Evolutionary conservation across 2,329 filamentous ascomycete genomes (phyloP).

Genomic region (Fusarium lateritium): DNA sequence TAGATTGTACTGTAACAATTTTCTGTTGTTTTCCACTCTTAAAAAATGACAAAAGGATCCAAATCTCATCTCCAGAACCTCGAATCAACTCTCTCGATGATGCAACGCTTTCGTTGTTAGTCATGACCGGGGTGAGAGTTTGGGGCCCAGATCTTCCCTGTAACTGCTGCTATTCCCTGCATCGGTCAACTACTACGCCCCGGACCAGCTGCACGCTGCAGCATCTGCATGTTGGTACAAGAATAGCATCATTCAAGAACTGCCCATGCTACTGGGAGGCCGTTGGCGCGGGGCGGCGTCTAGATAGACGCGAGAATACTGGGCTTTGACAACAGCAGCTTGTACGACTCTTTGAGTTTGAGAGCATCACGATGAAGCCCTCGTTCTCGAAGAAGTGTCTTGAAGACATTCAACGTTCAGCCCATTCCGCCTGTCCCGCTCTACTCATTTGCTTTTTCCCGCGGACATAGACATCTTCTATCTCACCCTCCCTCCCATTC

Average conservation of each 20-base stretch:
- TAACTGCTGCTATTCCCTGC: constrained; percentile 18
- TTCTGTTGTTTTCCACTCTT: constrained; percentile 10
- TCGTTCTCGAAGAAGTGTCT: neutral
- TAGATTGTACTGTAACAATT: neutral
- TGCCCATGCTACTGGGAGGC: constrained; percentile 10
- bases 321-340: constrained; percentile 7
- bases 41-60: constrained; percentile 12
- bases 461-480: neutral
- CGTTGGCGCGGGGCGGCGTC: constrained; percentile 34
- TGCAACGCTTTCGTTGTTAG: constrained; percentile 32
- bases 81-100: constrained; percentile 31
- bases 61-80: constrained; percentile 11
- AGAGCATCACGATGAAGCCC: neutral
- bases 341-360: neutral
- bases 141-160: constrained; percentile 35
- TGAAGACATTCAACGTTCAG: constrained; percentile 8
- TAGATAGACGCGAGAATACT: constrained; percentile 38
- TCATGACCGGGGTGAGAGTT: constrained; percentile 26
- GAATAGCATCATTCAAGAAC: constrained; percentile 39
- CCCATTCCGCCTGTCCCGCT: constrained; percentile 23
- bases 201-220: constrained; percentile 40
- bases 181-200: constrained; percentile 30
- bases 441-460: constrained; percentile 35
- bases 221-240: constrained; percentile 31
- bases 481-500: constrained; percentile 39